phyloP scores from a whole-genome alignment of 495 filamentous ascomycete genomes.

The Hypoxylon lienhwacheense region DNA sequence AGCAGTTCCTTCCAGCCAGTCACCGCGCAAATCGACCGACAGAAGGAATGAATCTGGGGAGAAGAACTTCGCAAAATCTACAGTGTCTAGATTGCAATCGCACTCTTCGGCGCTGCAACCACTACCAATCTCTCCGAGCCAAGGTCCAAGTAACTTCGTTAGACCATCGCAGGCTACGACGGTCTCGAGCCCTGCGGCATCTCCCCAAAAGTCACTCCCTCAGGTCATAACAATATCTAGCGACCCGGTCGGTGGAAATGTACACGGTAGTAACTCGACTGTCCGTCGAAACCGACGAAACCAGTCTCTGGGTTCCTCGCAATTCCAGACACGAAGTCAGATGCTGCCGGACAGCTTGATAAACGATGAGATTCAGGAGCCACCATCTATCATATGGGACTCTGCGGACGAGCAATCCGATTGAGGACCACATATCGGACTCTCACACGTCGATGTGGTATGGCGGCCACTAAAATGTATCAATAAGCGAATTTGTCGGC shows the following conservation, averaged over 20 bases:
- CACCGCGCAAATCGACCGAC: slow-evolving; percentile 10
- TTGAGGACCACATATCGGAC: slow-evolving; percentile 1
- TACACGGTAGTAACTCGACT: slow-evolving; percentile 29
- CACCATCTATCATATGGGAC: slow-evolving; percentile 49
- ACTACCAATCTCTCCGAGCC: slow-evolving; percentile 11
- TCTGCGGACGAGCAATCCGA: slow-evolving; percentile 49
- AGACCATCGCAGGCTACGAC: slow-evolving; percentile 52
- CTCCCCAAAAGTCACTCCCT: slow-evolving; percentile 39
- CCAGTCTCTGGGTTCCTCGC: slow-evolving; percentile 44
- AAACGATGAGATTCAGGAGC: slow-evolving; percentile 48
- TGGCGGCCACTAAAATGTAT: too few species aligned
- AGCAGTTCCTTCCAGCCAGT: slow-evolving; percentile 42
- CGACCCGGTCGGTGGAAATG: not conserved
- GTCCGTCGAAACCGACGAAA: slow-evolving; percentile 16
- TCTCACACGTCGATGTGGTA: not conserved
- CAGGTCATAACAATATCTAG: slow-evolving; percentile 18
- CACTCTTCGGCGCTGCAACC: slow-evolving; percentile 8
- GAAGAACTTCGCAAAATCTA: slow-evolving; percentile 21
- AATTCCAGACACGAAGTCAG: slow-evolving; percentile 51
- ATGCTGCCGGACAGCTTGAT: slow-evolving; percentile 58
- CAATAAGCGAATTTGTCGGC: too few species aligned
- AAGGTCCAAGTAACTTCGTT: slow-evolving; percentile 18
- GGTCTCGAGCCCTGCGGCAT: slow-evolving; percentile 40
- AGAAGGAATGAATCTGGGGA: slow-evolving; percentile 1
- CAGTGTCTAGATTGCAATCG: slow-evolving; percentile 8